phyloP scores from a whole-genome alignment of 352 stramenopile genomes.

The Phytophthora sp. region DNA sequence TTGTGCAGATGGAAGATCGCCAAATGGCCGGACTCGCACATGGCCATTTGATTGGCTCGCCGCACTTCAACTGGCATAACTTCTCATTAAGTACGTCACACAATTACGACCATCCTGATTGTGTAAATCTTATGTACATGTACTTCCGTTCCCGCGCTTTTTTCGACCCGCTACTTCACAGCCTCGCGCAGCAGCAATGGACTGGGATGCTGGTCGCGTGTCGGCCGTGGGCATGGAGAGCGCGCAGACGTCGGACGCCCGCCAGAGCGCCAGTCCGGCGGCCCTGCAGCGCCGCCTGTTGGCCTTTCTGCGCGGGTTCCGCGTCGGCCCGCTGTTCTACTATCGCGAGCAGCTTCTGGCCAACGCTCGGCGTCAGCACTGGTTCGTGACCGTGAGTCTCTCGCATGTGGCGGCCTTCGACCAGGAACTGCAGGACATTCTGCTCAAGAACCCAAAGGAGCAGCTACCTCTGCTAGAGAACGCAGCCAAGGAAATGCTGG shows the following conservation, averaged over 20 bases:
- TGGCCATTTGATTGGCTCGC: too few species aligned
- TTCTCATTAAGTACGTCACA: background rate
- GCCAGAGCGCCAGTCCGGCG: conserved; percentile 53
- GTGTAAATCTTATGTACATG: too few species aligned
- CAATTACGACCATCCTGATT: conserved; percentile 2
- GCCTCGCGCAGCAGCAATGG: conserved; percentile 46
- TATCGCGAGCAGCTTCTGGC: conserved; percentile 91
- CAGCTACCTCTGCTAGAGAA: conserved; percentile 86
- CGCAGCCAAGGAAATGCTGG: conserved; percentile 82
- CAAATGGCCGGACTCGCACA: too few species aligned
- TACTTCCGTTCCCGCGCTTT: conserved; percentile 15
- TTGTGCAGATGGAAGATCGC: too few species aligned
- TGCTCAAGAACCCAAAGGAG: conserved; percentile 87
- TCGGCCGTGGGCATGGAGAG: conserved; percentile 84
- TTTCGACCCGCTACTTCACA: too few species aligned
- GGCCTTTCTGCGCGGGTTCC: conserved; percentile 91
- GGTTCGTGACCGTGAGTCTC: conserved; percentile 85
- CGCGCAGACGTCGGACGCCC: conserved; percentile 56
- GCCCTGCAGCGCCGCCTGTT: conserved; percentile 70
- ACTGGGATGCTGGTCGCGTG: conserved; percentile 84
- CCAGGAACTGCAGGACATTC: conserved; percentile 82
- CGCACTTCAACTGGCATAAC: conserved; percentile 10
- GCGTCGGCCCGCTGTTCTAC: conserved; percentile 84
- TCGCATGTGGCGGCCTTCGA: conserved; percentile 88
- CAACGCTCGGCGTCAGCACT: conserved; percentile 78